Evolutionary conservation across 257 asterid genomes (phyloP).

Genomic region (Primulina tabacum): DNA sequence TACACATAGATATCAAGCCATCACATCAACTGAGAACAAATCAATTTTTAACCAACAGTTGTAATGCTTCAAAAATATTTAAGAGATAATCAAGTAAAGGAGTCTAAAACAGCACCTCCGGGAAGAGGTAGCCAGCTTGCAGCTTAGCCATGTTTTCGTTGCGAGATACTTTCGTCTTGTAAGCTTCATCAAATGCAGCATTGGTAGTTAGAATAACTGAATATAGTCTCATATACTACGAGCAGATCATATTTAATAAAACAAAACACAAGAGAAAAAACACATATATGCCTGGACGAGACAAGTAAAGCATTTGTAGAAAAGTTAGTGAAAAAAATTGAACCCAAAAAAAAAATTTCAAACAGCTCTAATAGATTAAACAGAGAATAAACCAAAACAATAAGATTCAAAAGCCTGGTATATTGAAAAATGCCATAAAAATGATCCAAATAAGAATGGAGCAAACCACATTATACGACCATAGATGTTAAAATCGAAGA

Average conservation of each 20-base stretch:
- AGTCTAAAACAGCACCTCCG: conserved; percentile 58
- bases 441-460: not conserved
- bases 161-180: conserved; percentile 75
- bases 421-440: not conserved
- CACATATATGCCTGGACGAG: too few species aligned
- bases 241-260: conserved; percentile 5
- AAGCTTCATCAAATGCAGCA: conserved; percentile 50
- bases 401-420: too few species aligned
- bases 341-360: too few species aligned
- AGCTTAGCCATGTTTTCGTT: conserved; percentile 84
- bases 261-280: not conserved
- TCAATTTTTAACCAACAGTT: conserved; percentile 11
- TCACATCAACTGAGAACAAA: not conserved
- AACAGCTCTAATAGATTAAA: too few species aligned
- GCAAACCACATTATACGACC: too few species aligned
- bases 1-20: not conserved
- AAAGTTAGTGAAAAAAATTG: too few species aligned
- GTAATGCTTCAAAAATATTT: conserved; percentile 16
- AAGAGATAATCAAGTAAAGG: not conserved
- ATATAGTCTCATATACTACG: not conserved
- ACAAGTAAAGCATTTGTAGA: too few species aligned
- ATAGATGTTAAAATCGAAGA: too few species aligned
- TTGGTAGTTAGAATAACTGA: conserved; percentile 21
- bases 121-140: conserved; percentile 98
- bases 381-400: too few species aligned